Evolutionary conservation across 306 rosid genomes (phyloP), one percentile per base, ranked within the genome.

Genomic region (Prunus armeniaca): DNA sequence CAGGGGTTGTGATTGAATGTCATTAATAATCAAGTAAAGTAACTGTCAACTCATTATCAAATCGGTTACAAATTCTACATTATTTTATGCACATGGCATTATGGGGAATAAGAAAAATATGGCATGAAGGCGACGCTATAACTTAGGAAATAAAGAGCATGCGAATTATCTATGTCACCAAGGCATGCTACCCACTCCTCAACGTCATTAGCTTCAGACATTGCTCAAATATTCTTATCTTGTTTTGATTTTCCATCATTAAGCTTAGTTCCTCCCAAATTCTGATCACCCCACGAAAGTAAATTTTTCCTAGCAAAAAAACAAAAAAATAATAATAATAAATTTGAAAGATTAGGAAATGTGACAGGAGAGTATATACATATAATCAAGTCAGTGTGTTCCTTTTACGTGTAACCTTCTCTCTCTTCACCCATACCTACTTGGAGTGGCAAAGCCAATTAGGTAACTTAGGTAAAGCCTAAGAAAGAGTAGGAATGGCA

Each of bases 341-440:
- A 38, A 1, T 5, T 38, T 38, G 43, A 38, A 38, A 38, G 43
- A 38, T 38, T 38, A 38, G 43, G 9, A 38, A 38, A 38, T 6
- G 9, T 38, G 43, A 7, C 43, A 38, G 43, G 43, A 38, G 2
- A 6, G 43, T 38, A 7, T 38, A 0, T 1, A 38, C 6, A 38
- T 38, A 38, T 7, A 38, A 47, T 11, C 52, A 47, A 47, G 52
- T 47, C 2, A 15, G 61, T 56, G 25, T 8, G 11, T 56, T 56
- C 20, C 61, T 20, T 56, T 71, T 34, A 52, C 75, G 75, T 71
- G 65, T 55, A 71, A 65, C 50, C 65, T 71, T 52, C 22, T 71
- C 28, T 24, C n/a, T 52, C 27, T 30, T 18, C 28, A 28, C 74
- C 63, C 74, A 50, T 70, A 52, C 14, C 63, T 30, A 51, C 12